These are phyloP conservation scores for Meira nashicola DNA, from an alignment of 1,284 basidiomycete species.

Conservation along the genomic window DNA sequence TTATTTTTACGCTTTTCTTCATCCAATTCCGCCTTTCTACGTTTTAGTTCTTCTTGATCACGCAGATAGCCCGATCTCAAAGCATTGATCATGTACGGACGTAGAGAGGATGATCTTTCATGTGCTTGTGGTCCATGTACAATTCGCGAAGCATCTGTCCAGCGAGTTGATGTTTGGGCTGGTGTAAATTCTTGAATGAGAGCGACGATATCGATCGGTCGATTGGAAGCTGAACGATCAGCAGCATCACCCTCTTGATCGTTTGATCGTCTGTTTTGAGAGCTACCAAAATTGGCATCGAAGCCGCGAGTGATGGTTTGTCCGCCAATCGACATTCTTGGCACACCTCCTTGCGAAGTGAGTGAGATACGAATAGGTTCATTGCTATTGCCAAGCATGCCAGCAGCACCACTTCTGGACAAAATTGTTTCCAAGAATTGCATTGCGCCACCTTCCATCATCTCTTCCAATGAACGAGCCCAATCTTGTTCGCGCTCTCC, in stretches of 20 bases:
- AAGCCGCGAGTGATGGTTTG: neutral
- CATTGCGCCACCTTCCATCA: constrained; percentile 73
- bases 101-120: constrained; percentile 66
- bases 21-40: constrained; percentile 45
- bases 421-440: constrained; percentile 75
- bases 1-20: neutral
- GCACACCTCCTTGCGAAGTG: neutral
- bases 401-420: constrained; percentile 36
- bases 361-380: neutral
- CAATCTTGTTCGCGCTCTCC: constrained; percentile 16
- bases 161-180: constrained; percentile 75
- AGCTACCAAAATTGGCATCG: neutral
- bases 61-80: constrained; percentile 66
- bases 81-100: constrained; percentile 69
- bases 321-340: neutral
- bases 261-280: neutral
- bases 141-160: constrained; percentile 82
- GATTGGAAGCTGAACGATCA: neutral
- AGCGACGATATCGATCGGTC: constrained; percentile 32
- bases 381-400: neutral
- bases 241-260: neutral
- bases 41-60: constrained; percentile 51
- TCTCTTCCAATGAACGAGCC: constrained; percentile 72
- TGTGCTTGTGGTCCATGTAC: constrained; percentile 69
- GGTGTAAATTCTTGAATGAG: constrained; percentile 59